A percentile compares a stretch with the other conserved stretches of the same genome.
phyloP scores from a whole-genome alignment of 2,329 filamentous ascomycete genomes.

The Aspergillus sp. region DNA sequence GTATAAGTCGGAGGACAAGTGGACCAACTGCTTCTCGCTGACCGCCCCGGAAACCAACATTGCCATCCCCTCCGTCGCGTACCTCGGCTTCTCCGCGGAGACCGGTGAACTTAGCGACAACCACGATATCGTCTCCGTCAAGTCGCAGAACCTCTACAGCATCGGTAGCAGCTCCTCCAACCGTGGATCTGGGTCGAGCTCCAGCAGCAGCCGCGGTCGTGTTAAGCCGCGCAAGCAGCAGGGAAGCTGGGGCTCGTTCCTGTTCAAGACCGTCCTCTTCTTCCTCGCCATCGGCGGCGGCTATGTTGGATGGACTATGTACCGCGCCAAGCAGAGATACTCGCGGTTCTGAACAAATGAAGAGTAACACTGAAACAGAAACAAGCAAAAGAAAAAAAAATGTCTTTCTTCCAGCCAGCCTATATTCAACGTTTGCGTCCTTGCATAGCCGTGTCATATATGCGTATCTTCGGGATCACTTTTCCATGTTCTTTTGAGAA shows the following conservation, averaged over 20 bases:
- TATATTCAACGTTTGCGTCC: constrained; percentile 15
- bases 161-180: constrained; percentile 23
- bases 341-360: constrained; percentile 30
- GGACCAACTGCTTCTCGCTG: constrained; percentile 83
- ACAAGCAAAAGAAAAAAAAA: constrained; percentile 10
- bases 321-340: constrained; percentile 61
- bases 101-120: constrained; percentile 96
- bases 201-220: constrained; percentile 19
- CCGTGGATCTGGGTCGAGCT: constrained; percentile 3
- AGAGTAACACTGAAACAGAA: constrained; percentile 1
- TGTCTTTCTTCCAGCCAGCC: background rate
- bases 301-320: constrained; percentile 85
- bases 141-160: constrained; percentile 84
- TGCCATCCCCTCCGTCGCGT: constrained; percentile 72
- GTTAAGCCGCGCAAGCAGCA: constrained; percentile 23
- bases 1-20: constrained; percentile 87
- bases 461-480: constrained; percentile 13
- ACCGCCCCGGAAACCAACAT: constrained; percentile 61
- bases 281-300: constrained; percentile 66
- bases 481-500: constrained; percentile 8
- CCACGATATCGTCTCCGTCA: constrained; percentile 89
- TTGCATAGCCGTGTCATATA: constrained; percentile 20
- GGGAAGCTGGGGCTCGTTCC: constrained; percentile 66
- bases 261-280: constrained; percentile 82
- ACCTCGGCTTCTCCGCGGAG: constrained; percentile 67